phyloP scores from a whole-genome alignment of 805 yeast species.

The Candida lessepsii region DNA sequence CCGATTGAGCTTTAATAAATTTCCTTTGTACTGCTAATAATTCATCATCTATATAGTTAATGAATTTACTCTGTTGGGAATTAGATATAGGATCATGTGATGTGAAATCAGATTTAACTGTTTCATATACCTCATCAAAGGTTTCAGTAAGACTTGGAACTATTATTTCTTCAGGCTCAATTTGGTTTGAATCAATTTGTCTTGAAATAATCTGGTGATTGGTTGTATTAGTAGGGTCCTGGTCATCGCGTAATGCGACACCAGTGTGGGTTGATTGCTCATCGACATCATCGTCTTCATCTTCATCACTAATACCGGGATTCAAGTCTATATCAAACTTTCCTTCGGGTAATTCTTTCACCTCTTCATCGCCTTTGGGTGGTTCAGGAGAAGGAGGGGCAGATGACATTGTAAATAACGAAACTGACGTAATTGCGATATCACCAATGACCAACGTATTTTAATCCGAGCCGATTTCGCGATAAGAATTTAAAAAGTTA shows the following conservation, averaged over 20 bases:
- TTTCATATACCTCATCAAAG: slow-evolving; percentile 29
- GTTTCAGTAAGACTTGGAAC: slow-evolving; percentile 21
- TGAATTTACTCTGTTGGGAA: slow-evolving; percentile 36
- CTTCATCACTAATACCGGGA: slow-evolving; percentile 36
- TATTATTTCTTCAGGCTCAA: background rate
- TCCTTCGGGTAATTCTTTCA: slow-evolving; percentile 25
- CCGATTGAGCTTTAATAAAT: slow-evolving; percentile 38
- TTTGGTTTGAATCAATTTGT: too few relatives aligned
- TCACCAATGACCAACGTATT: background rate
- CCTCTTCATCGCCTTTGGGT: slow-evolving; percentile 36
- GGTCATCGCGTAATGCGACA: too few relatives aligned
- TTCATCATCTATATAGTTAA: slow-evolving; percentile 36
- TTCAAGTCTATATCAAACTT: slow-evolving; percentile 35
- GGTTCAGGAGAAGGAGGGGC: slow-evolving; percentile 36
- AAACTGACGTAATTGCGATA: background rate
- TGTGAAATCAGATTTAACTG: slow-evolving; percentile 9
- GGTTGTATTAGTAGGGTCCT: too few relatives aligned
- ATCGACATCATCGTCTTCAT: slow-evolving; percentile 14
- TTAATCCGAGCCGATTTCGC: slow-evolving; percentile 7
- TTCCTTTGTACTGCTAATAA: slow-evolving; percentile 33
- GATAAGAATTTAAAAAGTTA: slow-evolving; percentile 3
- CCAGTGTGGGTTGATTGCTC: background rate
- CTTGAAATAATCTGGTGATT: too few relatives aligned
- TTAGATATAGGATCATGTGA: slow-evolving; percentile 12
- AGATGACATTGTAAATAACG: background rate